These are phyloP conservation scores for Hypoxylon sp. DNA, from an alignment of 2,329 filamentous ascomycete genomes.

Conservation along the genomic window DNA sequence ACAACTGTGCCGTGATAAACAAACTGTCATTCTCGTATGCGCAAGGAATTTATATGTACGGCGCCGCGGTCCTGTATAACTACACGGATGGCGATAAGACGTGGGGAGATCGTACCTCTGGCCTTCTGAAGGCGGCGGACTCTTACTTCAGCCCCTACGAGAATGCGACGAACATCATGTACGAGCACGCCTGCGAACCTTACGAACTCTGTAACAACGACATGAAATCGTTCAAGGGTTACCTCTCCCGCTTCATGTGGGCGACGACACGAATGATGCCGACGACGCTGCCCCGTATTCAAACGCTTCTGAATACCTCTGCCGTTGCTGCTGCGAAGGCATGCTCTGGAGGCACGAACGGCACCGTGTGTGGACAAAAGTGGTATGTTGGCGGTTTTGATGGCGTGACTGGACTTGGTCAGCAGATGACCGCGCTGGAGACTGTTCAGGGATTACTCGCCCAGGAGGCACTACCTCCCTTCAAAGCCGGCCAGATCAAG, in stretches of 20 bases:
- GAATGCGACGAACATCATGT: constrained; percentile 73
- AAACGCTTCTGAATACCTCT: constrained; percentile 64
- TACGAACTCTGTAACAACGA: constrained; percentile 71
- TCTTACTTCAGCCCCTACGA: constrained; percentile 66
- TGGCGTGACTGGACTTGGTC: constrained; percentile 68
- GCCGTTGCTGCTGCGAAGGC: constrained; percentile 69
- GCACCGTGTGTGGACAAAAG: constrained; percentile 71
- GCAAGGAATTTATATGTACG: constrained; percentile 75
- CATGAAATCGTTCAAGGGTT: constrained; percentile 78
- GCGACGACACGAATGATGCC: constrained; percentile 70
- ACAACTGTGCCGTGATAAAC: constrained; percentile 69
- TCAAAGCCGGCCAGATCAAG: constrained; percentile 64
- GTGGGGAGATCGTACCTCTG: constrained; percentile 69
- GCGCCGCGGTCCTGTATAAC: constrained; percentile 75
- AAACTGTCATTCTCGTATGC: constrained; percentile 75
- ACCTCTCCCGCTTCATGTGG: constrained; percentile 75
- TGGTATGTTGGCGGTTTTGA: constrained; percentile 74
- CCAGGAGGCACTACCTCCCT: constrained; percentile 60
- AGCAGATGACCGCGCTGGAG: constrained; percentile 76
- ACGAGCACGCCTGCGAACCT: constrained; percentile 76
- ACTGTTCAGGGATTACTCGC: constrained; percentile 72
- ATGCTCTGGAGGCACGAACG: constrained; percentile 69
- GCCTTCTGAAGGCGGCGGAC: constrained; percentile 65
- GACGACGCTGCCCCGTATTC: constrained; percentile 64
- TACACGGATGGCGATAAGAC: constrained; percentile 64